Evolutionary conservation across 495 filamentous ascomycete genomes (phyloP), one percentile per base, ranked within the genome.

Genomic region (Xeromyces bisporus): DNA sequence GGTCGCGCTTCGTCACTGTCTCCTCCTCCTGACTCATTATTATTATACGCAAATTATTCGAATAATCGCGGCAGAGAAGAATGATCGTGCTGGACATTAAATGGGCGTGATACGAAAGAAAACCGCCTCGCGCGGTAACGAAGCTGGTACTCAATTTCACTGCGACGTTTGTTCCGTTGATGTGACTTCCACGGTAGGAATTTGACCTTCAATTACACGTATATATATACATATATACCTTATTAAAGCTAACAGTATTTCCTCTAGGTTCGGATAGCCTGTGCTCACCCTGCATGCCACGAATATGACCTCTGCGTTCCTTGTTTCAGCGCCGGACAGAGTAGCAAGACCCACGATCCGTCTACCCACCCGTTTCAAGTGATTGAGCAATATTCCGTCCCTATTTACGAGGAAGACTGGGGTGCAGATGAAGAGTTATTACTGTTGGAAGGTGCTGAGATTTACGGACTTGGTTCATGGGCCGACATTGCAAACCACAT

Each of bases 31-130:
- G 37, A 31, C 24, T 40, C n/a, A n/a, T n/a, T n/a, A n/a, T n/a
- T n/a, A n/a, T n/a, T n/a, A n/a, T n/a, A n/a, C n/a, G n/a, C n/a
- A n/a, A n/a, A n/a, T n/a, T n/a, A n/a, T n/a, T n/a, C n/a, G n/a
- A n/a, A n/a, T n/a, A n/a, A n/a, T n/a, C n/a, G n/a, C n/a, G n/a
- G n/a, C n/a, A n/a, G n/a, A n/a, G n/a, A n/a, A 64, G 53, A 51
- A 63, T 62, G 58, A 61, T 43, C 52, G 43, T 39, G 42, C 18
- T 36, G 31, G 48, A 47, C 42, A 36, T 46, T 29, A 47, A 48
- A 96, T 96, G 87, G 87, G 86, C 47, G 79, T 93, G 50, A 93
- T 94, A 57, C 76, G 84, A 49, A 93, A 93, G 67, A 94, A 93
- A 61, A 86, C 82, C 35, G 80, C 81, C 39, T 69, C 77, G 36